phyloP scores from a whole-genome alignment of 208 protist genomes.

The Acanthamoeba culbertsoni region DNA sequence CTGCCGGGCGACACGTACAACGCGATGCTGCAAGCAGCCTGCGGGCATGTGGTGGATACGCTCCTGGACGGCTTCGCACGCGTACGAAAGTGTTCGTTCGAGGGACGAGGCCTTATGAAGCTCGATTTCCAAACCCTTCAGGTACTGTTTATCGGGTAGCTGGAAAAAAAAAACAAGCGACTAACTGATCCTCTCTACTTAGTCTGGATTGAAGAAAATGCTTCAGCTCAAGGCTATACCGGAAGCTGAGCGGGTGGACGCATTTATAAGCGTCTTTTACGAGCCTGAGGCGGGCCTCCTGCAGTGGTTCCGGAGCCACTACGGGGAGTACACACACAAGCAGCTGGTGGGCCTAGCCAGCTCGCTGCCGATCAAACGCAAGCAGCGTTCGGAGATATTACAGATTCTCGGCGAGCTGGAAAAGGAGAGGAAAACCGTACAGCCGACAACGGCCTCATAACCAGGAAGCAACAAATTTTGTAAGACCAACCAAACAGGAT shows the following conservation, averaged over 20 bases:
- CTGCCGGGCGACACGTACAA: background rate
- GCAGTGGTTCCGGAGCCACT: background rate
- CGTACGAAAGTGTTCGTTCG: slow-evolving; percentile 34
- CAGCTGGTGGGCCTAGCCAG: background rate
- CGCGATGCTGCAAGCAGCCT: background rate
- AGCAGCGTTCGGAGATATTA: background rate
- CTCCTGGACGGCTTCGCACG: slow-evolving; percentile 33
- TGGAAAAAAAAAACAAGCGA: background rate
- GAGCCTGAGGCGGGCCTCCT: background rate
- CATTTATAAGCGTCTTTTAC: slow-evolving; percentile 39
- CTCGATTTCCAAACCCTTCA: slow-evolving; percentile 39
- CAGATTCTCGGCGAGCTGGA: background rate
- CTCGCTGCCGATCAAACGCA: background rate
- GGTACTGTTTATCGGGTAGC: background rate
- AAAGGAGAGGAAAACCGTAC: background rate
- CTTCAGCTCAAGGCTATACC: background rate
- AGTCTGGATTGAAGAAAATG: background rate
- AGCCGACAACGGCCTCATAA: background rate
- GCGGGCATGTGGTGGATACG: background rate
- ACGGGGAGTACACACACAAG: slow-evolving; percentile 13
- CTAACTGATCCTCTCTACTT: background rate
- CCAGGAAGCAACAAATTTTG: background rate
- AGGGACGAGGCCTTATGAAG: slow-evolving; percentile 39
- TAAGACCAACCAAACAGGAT: too few species aligned
- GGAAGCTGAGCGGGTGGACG: background rate